Evolutionary conservation across 2,329 filamentous ascomycete genomes (phyloP), one percentile per base, ranked within the genome.

Genomic region (Monilinia fructigena): DNA sequence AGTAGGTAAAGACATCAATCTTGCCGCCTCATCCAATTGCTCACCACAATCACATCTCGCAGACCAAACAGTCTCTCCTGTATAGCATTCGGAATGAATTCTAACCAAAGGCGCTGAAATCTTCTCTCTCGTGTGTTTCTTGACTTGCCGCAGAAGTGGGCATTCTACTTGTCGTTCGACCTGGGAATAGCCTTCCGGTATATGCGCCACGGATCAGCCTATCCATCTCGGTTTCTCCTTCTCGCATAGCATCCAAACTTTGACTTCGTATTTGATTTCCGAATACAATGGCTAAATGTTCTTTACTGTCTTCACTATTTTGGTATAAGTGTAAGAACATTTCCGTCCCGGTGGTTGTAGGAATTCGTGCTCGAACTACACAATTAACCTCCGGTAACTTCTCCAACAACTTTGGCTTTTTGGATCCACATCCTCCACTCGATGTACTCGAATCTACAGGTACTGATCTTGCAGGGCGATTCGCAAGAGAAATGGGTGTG

Each of bases 61-160:
- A 10, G 93, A 97, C 95, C 95, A 98, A 0, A 96, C 95, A 0
- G 95, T 99, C 82, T 99, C 95, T 67, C 95, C 95, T 0, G 95
- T 99, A 78, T 99, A 99, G 80, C 95, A 99, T 79, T 99, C 95
- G 3, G 92, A 96, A 78, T 99, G 95, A 75, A 99, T 99, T 66
- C 95, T 86, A 56, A 99, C 94, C 50, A 99, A 82, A 0, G 95
- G 92, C 1, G 70, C 65, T 28, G 70, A 56, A 31, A 67, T 66
- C 42, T 68, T 67, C 16, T 69, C 58, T 5, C n/a, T 61, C 45
- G n/a, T 31, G 40, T 35, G n/a, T 58, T 56, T 20, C 16, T 42
- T 16, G 58, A 53, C 50, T 69, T 35, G n/a, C 65, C 65, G 12
- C 60, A 8, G 45, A 53, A 23, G 31, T 23, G 6, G 70, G 68